Conservation (phyloP, 2,329 filamentous ascomycete species). For the Raffaelea ambrosiae region DNA sequence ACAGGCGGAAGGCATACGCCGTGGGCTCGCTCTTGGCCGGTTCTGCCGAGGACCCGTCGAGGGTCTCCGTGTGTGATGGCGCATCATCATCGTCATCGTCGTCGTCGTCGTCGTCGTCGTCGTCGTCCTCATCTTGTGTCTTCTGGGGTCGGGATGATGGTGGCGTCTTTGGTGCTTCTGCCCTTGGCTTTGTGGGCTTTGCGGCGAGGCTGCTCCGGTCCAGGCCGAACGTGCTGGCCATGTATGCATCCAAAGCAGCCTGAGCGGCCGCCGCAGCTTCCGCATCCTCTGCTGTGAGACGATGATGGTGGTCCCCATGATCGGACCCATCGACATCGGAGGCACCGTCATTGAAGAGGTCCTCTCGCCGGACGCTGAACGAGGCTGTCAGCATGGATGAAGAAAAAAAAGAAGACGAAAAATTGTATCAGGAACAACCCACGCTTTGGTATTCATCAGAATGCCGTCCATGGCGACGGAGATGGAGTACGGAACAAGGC, state of each 20-base stretch:
- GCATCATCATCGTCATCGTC: background rate
- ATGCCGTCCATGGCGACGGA: no score
- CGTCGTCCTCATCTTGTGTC: background rate
- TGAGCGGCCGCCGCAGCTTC: background rate
- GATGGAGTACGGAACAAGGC: no score
- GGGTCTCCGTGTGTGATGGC: no score
- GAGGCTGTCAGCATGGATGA: background rate
- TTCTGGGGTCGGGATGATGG: background rate
- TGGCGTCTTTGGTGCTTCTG: background rate
- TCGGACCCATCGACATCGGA: no score
- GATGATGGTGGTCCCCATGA: no score
- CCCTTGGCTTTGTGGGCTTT: no score
- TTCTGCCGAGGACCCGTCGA: no score
- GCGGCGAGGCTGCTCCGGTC: background rate
- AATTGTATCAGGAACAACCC: background rate
- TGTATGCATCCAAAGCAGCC: slow-evolving; percentile 11
- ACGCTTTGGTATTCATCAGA: slow-evolving; percentile 6
- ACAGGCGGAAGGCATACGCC: slow-evolving; percentile 9
- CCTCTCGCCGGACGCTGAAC: slow-evolving; percentile 9
- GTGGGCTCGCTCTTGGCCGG: background rate
- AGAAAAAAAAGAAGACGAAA: background rate
- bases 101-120: background rate
- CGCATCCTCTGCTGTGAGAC: no score
- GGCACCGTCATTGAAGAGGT: slow-evolving; percentile 8
- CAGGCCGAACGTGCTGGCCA: slow-evolving; percentile 6